A percentile compares a stretch with the other conserved stretches of the same genome.
phyloP scores from a whole-genome alignment of 1,139 yeast genomes.

The Sugiyamaella paludigena region DNA sequence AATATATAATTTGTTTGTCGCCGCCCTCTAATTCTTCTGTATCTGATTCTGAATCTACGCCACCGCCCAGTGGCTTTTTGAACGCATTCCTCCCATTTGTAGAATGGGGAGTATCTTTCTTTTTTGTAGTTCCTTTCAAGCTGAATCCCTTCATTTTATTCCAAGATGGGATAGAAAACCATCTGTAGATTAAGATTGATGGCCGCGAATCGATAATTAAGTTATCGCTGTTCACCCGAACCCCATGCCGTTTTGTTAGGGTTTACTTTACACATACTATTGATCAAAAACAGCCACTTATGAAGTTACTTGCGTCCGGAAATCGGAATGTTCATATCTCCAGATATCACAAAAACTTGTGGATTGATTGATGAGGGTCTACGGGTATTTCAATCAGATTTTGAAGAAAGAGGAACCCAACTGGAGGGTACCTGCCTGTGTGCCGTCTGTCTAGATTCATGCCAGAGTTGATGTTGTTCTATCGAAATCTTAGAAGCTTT shows the following conservation, averaged over 20 bases:
- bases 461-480: neutral
- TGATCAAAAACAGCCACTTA: too few species aligned
- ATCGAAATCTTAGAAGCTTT: too few species aligned
- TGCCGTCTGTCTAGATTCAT: neutral
- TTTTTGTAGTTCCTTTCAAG: conserved; percentile 9
- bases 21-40: conserved; percentile 26
- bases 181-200: neutral
- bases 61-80: conserved; percentile 2
- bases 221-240: too few species aligned
- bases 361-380: neutral
- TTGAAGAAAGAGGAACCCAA: too few species aligned
- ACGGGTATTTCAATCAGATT: neutral
- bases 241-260: too few species aligned
- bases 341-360: too few species aligned
- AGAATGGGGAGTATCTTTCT: neutral
- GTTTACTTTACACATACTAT: too few species aligned
- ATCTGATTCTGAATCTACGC: conserved; percentile 35
- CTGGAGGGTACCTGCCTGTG: neutral
- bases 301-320: too few species aligned
- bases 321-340: too few species aligned
- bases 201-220: too few species aligned
- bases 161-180: neutral
- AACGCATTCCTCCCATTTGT: conserved; percentile 5
- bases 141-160: conserved; percentile 22
- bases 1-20: conserved; percentile 7